These are phyloP conservation scores for Mycena metata DNA, from an alignment of 768 basidiomycete species.

Conservation along the genomic window DNA sequence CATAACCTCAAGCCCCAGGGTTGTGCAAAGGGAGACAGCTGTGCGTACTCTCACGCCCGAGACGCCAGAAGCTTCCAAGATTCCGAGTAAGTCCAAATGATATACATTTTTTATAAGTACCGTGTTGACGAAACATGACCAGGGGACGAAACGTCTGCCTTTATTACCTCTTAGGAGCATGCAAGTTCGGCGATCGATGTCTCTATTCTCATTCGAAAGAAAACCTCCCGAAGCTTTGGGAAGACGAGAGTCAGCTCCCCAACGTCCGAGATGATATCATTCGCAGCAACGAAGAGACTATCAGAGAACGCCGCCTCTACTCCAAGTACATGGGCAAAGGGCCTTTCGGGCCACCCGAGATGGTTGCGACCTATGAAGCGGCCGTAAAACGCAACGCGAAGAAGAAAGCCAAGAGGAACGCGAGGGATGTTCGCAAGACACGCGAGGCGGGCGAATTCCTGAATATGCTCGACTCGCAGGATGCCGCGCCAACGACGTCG, in stretches of 20 bases:
- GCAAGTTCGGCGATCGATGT: conserved; percentile 28
- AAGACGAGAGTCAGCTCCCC: neutral
- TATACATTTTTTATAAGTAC: neutral
- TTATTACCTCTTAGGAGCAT: conserved; percentile 28
- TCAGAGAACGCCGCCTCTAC: conserved; percentile 12
- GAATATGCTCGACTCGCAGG: neutral
- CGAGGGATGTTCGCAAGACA: neutral
- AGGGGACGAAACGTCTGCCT: conserved; percentile 34
- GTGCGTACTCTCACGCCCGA: conserved; percentile 33
- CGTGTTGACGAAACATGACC: neutral
- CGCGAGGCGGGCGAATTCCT: neutral
- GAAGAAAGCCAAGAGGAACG: neutral
- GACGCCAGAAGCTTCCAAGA: conserved; percentile 31
- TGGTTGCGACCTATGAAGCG: too few species aligned
- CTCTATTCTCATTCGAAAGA: conserved; percentile 30
- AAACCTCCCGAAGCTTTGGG: conserved; percentile 20
- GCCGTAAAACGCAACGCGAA: conserved; percentile 7
- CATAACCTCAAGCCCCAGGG: conserved; percentile 31
- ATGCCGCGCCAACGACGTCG: too few species aligned
- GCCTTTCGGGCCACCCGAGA: neutral
- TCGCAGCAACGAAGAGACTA: conserved; percentile 13
- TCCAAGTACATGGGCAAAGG: conserved; percentile 32
- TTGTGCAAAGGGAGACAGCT: conserved; percentile 28
- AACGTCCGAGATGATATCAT: conserved; percentile 16
- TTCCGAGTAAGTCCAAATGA: neutral